phyloP scores from a whole-genome alignment of 352 stramenopile species.

The Globisporangium spiculum region DNA sequence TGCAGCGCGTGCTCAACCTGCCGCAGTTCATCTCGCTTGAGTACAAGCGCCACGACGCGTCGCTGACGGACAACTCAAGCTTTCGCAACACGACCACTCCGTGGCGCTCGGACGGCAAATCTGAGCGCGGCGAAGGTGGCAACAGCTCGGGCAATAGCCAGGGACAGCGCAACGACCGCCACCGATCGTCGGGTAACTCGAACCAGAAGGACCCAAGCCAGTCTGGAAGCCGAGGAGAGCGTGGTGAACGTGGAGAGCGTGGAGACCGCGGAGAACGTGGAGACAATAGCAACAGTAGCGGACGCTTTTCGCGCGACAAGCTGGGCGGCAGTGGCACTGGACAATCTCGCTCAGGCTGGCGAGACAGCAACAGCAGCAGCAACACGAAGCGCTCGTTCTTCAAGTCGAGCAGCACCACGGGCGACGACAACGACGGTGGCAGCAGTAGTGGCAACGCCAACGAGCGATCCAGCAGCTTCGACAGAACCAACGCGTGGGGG shows the following conservation, averaged over 20 bases:
- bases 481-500: conserved; percentile 37
- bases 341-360: conserved; percentile 52
- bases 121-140: conserved; percentile 26
- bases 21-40: conserved; percentile 90
- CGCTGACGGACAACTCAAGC: conserved; percentile 76
- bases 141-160: conserved; percentile 54
- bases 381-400: conserved; percentile 32
- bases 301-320: conserved; percentile 55
- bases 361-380: conserved; percentile 38
- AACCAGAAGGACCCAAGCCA: conserved; percentile 19
- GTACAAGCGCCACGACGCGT: conserved; percentile 91
- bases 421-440: conserved; percentile 33
- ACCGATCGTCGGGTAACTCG: conserved; percentile 17
- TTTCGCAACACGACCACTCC: conserved; percentile 73
- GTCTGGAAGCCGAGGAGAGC: conserved; percentile 13
- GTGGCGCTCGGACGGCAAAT: conserved; percentile 58
- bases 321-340: not conserved
- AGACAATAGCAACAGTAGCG: conserved; percentile 27
- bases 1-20: conserved; percentile 89
- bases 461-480: conserved; percentile 24
- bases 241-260: conserved; percentile 3
- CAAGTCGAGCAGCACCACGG: conserved; percentile 31
- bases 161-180: conserved; percentile 13
- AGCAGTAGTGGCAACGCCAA: conserved; percentile 24
- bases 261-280: conserved; percentile 14